Conservation (phyloP, 352 stramenopile genomes). For the Pythium myriotylum region DNA sequence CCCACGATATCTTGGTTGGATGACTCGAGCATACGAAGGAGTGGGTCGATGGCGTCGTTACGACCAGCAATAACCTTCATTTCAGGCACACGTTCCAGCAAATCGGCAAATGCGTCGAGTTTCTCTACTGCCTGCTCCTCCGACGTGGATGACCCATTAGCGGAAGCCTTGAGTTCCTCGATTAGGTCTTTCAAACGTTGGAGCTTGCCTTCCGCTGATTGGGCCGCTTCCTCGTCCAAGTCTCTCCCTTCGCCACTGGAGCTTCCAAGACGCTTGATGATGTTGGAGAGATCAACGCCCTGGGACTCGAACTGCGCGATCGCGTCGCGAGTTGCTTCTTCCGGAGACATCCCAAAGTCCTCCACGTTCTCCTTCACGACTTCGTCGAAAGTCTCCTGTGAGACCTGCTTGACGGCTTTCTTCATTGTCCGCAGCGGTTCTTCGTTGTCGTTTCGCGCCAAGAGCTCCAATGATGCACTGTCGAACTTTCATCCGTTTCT, state of each 20-base stretch:
- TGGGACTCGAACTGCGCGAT: constrained; percentile 88
- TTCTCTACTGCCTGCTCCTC: neutral
- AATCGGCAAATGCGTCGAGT: constrained; percentile 13
- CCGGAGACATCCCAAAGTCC: constrained; percentile 88
- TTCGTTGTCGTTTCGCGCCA: neutral
- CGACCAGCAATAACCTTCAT: constrained; percentile 63
- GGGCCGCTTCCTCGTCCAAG: neutral
- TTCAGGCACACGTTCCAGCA: constrained; percentile 51
- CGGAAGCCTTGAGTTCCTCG: constrained; percentile 23
- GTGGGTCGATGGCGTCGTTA: constrained; percentile 53
- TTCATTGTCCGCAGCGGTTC: constrained; percentile 3
- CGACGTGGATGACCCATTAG: too few relatives aligned
- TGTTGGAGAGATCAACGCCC: constrained; percentile 84
- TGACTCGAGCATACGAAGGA: constrained; percentile 40
- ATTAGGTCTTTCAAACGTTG: constrained; percentile 43
- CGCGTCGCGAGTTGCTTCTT: constrained; percentile 77
- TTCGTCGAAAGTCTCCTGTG: constrained; percentile 91
- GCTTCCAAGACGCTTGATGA: constrained; percentile 55
- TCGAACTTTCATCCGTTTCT: constrained; percentile 14
- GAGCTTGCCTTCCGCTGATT: constrained; percentile 17
- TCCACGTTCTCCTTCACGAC: constrained; percentile 89
- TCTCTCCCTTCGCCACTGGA: neutral
- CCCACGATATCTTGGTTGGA: constrained; percentile 6
- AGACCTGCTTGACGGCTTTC: constrained; percentile 64
- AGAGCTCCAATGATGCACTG: neutral